Evolutionary conservation across 139 green algal species (phyloP).

Genomic region (Chlamydomonas schloesseri): DNA sequence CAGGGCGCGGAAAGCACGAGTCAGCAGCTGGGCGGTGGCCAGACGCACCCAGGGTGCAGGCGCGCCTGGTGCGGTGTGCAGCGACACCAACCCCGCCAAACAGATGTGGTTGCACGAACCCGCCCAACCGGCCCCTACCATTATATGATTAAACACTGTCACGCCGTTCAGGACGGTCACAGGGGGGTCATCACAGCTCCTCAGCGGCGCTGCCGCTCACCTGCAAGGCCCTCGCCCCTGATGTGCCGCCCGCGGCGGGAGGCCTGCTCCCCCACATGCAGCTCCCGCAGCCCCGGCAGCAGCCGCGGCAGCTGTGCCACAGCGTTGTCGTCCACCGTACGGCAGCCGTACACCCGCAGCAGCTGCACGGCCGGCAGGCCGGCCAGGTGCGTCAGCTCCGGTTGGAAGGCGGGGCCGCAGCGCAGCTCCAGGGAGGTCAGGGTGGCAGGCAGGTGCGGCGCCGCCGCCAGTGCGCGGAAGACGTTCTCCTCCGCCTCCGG

Average conservation of each 20-base stretch:
- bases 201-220: too few relatives aligned
- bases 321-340: background rate
- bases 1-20: too few relatives aligned
- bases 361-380: background rate
- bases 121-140: too few relatives aligned
- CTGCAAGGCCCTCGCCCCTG: background rate
- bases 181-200: too few relatives aligned
- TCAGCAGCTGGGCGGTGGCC: too few relatives aligned
- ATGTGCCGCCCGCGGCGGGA: conserved; percentile 16
- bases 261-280: background rate
- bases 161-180: too few relatives aligned
- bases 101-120: too few relatives aligned
- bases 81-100: too few relatives aligned
- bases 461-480: background rate
- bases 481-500: background rate
- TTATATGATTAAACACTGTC: too few relatives aligned
- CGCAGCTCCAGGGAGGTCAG: conserved; percentile 29
- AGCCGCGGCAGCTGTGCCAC: background rate
- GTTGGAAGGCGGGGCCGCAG: conserved; percentile 22
- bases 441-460: background rate
- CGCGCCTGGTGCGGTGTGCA: too few relatives aligned
- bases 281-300: background rate
- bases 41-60: too few relatives aligned
- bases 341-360: background rate
- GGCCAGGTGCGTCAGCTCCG: background rate